Evolutionary conservation across 352 stramenopile species (phyloP).

Genomic region (Hyaloperonospora brassicae): DNA sequence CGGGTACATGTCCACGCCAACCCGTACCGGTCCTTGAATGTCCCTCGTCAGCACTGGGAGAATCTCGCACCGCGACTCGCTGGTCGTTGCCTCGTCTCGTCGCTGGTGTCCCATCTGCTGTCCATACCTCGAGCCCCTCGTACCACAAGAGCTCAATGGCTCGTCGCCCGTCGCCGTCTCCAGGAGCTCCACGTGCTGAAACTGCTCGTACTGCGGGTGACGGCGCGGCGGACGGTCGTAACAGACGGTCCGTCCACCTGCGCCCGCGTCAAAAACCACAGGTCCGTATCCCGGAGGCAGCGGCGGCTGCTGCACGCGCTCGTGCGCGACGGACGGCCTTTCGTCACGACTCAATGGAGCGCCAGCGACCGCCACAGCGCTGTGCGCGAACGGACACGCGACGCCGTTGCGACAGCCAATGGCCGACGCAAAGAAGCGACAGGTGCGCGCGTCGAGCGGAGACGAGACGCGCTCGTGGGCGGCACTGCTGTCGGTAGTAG

Average conservation of each 20-base stretch:
- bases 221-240: conserved; percentile 18
- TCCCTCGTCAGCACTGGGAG: conserved; percentile 64
- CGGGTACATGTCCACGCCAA: no score
- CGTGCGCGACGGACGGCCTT: no score
- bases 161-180: no score
- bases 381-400: conserved; percentile 50
- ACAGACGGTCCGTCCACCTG: conserved; percentile 19
- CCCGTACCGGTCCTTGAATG: conserved; percentile 59
- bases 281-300: conserved; percentile 13
- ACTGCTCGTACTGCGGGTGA: no score
- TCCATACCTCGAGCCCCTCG: no score
- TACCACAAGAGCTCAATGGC: no score
- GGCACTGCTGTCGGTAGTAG: no score
- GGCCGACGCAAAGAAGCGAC: conserved; percentile 47
- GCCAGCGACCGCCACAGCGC: conserved; percentile 2
- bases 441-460: conserved; percentile 17
- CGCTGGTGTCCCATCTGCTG: conserved; percentile 52
- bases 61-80: conserved; percentile 71
- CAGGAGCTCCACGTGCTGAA: no score
- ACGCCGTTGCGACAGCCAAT: conserved; percentile 59
- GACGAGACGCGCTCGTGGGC: conserved; percentile 2
- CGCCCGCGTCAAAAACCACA: no score
- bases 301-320: conserved; percentile 4
- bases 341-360: neutral
- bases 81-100: conserved; percentile 61